Conservation (phyloP, 306 rosid species). For the Astragalus membranaceus region DNA sequence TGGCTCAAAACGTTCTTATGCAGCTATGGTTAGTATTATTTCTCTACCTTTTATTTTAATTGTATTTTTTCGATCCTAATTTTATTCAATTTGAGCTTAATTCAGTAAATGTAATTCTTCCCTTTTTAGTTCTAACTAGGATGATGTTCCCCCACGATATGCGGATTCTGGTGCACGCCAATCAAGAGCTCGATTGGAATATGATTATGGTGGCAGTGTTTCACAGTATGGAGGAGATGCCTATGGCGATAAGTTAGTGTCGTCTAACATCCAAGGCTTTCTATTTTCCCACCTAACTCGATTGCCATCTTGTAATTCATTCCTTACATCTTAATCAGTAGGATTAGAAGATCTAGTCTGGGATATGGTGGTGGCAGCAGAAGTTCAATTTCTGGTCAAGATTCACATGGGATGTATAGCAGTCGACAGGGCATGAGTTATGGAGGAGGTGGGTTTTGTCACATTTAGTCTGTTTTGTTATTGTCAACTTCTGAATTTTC, state of each 20-base stretch:
- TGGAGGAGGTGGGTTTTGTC: constrained; percentile 47
- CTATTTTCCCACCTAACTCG: background rate
- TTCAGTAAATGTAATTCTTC: background rate
- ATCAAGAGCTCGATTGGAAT: constrained; percentile 85
- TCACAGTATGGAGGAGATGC: constrained; percentile 93
- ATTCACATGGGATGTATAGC: constrained; percentile 69
- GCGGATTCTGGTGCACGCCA: constrained; percentile 70
- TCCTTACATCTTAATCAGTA: constrained; percentile 23
- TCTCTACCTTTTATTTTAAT: background rate
- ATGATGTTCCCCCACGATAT: constrained; percentile 77
- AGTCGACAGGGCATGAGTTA: constrained; percentile 68
- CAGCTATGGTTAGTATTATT: constrained; percentile 52
- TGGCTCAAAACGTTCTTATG: constrained; percentile 89
- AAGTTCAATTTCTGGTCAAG: constrained; percentile 66
- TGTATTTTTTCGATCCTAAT: background rate
- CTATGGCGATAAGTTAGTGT: constrained; percentile 72
- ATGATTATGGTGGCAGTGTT: constrained; percentile 68
- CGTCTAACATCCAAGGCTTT: background rate
- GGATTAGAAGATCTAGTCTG: constrained; percentile 69
- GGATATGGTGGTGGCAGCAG: constrained; percentile 76
- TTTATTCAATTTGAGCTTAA: background rate
- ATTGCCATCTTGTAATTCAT: background rate
- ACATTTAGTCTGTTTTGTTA: background rate
- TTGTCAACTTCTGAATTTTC: background rate
- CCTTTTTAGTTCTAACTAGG: constrained; percentile 33